These are phyloP conservation scores for Umbilicus rupestris DNA, from an alignment of 164 flowering plant species.

Conservation along the genomic window DNA sequence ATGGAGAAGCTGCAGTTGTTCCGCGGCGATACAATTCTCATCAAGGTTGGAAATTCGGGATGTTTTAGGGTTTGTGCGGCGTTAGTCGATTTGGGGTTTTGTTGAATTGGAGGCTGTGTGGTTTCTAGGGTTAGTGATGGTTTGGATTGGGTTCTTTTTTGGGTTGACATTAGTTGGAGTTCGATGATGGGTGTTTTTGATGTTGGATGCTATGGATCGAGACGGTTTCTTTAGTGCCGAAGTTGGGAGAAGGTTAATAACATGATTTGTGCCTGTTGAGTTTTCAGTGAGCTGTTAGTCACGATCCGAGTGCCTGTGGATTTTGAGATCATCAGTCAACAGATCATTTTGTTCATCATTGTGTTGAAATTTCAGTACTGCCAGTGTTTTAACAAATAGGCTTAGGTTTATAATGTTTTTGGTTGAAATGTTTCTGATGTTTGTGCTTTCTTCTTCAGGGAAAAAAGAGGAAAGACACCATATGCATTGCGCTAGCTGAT, in stretches of 20 bases:
- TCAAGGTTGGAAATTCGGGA: neutral
- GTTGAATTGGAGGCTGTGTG: neutral
- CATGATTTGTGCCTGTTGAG: too few species aligned
- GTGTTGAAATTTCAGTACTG: too few species aligned
- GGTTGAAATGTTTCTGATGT: neutral
- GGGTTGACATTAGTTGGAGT: neutral
- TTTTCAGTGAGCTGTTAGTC: too few species aligned
- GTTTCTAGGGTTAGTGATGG: neutral
- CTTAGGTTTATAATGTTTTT: neutral
- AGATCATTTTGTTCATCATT: too few species aligned
- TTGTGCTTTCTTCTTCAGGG: conserved; percentile 17
- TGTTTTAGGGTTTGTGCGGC: neutral
- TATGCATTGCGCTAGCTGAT: conserved; percentile 32
- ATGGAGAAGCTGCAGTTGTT: conserved; percentile 6
- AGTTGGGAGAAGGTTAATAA: too few species aligned
- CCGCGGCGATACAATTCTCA: conserved; percentile 9
- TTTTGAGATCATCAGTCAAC: too few species aligned
- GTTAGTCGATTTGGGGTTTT: neutral
- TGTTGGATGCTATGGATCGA: neutral
- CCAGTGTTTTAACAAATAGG: too few species aligned
- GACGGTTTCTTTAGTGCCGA: too few species aligned
- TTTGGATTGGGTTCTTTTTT: neutral
- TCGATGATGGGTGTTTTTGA: neutral
- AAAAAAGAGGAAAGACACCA: conserved; percentile 28
- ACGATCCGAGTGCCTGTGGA: too few species aligned